Base-by-base conservation (phyloP, 805 yeast species). In the Yamadazyma paraphyllophila region DNA sequence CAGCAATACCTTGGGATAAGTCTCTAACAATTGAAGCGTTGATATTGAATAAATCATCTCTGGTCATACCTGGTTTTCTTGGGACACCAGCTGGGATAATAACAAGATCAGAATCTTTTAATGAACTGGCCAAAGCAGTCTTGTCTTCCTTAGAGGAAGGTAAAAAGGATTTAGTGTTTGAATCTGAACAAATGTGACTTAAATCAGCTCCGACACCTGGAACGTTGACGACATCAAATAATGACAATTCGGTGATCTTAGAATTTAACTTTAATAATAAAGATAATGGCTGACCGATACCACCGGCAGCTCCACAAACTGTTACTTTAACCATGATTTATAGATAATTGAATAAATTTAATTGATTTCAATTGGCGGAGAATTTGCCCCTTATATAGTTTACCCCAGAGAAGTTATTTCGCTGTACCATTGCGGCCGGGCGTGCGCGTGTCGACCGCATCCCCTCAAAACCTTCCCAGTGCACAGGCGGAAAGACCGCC, bases 1-100 rank as follows among this genome's bases (percentile, higher is more conserved):
- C 72, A 40, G 95, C 94, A 57, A 89, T 82, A 11, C 88, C 88
- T 54, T 78, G 79, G 32, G 92, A 85, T 50, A 90, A 72, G 49
- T 78, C 81, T 52, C 79, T 78, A 50, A 90, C 84, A 62, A 90
- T 90, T 30, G 84, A 80, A 7, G 95, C 94, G 61, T 88, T 88
- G 68, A 85, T 85, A 67, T 80, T 79, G 78, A 88, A 87, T 62
- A 88, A 77, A 59, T 88, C 96, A 64, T 87, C 96, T 69, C 96
- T 82, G 49, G 95, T 85, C 96, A 88, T 88, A 47, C 96, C 96
- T 35, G 96, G 96, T 73, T 88, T 88, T 74, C 96, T 83, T 60
- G 96, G 96, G 34, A 88, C 84, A 51, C 96, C 96, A 30, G 96
- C 96, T 39, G 96, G 96, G 57, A 79, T 77, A 47, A 79, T 62